Evolutionary conservation across 2,329 filamentous ascomycete species (phyloP), one percentile per base, ranked within the genome.

Genomic region (Chrysoporthe cubensis): DNA sequence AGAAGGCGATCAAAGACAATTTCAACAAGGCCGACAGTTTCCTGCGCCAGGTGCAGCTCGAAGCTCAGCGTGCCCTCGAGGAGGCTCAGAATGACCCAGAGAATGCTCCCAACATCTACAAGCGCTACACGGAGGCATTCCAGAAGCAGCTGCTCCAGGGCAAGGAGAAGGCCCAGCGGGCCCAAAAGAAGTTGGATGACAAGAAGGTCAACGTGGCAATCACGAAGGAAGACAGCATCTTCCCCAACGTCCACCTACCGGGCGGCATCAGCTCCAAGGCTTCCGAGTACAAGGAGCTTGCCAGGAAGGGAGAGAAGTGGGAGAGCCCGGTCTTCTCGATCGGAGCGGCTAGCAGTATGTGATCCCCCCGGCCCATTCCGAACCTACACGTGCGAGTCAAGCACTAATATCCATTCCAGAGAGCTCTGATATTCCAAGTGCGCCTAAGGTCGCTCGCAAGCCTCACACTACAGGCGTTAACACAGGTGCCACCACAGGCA

Each of bases 321-420:
- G 91, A 97, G 84, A 96, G 92, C 70, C 93, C 95, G 11, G 89
- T 99, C 75, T 99, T 99, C 83, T 90, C 88, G 69, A 91, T 98
- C 73, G 95, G 96, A 60, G 86, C 82, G 56, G 94, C 94, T 13
- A 83, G 87, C 66, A 89, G 69, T 70, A 66, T 42, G 69, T 66
- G 11, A 37, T n/a, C 14, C 9, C 26, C 26, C 26, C 26, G 26
- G 26, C 26, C 26, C 11, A 16, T 8, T 1, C 16, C 58, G 1
- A 6, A 5, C 9, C 9, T 14, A 26, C n/a, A n/a, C 4, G 14
- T 18, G 14, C 59, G 52, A 26, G n/a, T 26, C 26, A 26, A 26
- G 3, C 43, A 43, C 57, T 69, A 43, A 69, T 26, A 26, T 8
- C 26, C 14, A 32, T 32, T 14, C 40, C 62, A 69, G 68, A 90